Evolutionary conservation across 78 protist genomes (phyloP), one percentile per base, ranked within the genome.

Genomic region (Dictyostelium intermedium): DNA sequence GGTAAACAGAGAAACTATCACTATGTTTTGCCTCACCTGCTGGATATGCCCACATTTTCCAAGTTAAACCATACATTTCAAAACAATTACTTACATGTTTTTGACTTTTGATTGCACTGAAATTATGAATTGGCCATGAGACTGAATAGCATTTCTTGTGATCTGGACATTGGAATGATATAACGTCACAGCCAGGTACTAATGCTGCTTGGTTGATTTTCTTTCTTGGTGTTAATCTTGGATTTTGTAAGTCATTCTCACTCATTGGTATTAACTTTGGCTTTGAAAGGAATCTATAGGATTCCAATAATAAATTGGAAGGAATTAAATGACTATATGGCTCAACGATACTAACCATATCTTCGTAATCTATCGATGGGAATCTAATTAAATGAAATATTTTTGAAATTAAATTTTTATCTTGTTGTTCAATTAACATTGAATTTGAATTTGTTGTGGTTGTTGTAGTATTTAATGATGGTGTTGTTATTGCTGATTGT

Each of bases 31-130:
- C 94, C 70, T 89, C 94, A 80, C 94, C 94, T 0, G 94, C 94
- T 10, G 94, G 94, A 34, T 89, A 89, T 7, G 87, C 87, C 94
- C 94, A 89, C 94, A 89, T 89, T 47, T 45, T 78, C 94, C 94
- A 89, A 14, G 56, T 78, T 43, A 89, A 35, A 5, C 94, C 94
- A 32, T 35, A 35, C 43, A 89, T 89, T 39, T 89, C 94, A 66
- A 89, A 89, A 16, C 43, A 79, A 23, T 78, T 80, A 16, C 87
- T 80, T 8, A 89, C 82, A 14, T 89, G 87, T 61, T 89, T 89
- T 56, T 89, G 94, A 7, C 76, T 47, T 34, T 89, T 78, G 35
- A 89, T 89, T 14, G 47, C 3, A 9, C 83, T 69, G 27, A 89
- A 89, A 43, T 89, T 89, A 39, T 45, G 30, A 60, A 89, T 89